Conservation (phyloP, 2,329 filamentous ascomycete species). For the Pyricularia grisea region DNA sequence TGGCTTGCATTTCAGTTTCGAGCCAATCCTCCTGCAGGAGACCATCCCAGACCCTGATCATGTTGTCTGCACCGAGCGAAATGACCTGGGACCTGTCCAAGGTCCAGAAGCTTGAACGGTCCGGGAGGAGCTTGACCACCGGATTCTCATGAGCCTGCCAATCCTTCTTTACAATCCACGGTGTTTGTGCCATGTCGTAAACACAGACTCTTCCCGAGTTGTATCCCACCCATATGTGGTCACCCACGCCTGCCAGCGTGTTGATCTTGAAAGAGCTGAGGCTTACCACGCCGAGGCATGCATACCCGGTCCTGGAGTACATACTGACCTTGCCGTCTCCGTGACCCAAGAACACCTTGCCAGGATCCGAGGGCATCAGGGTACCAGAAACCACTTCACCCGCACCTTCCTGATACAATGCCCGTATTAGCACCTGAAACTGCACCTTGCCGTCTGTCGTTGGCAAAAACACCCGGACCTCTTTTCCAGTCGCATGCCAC, state of each 20-base stretch:
- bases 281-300: conserved; percentile 71
- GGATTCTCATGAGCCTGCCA: conserved; percentile 87
- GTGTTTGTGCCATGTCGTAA: conserved; percentile 74
- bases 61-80: conserved; percentile 79
- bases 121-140: conserved; percentile 66
- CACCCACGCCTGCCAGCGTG: conserved; percentile 69
- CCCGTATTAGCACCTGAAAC: conserved; percentile 66
- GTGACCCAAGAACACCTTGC: conserved; percentile 83
- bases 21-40: conserved; percentile 90
- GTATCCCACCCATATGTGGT: conserved; percentile 85
- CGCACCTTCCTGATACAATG: conserved; percentile 60
- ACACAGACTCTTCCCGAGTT: conserved; percentile 91
- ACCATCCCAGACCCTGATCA: conserved; percentile 82
- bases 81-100: conserved; percentile 77
- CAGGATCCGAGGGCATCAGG: conserved; percentile 62
- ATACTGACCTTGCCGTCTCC: conserved; percentile 89
- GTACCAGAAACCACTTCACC: conserved; percentile 85
- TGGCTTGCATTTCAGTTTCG: conserved; percentile 78
- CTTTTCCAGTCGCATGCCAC: conserved; percentile 83
- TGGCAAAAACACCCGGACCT: conserved; percentile 76
- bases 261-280: conserved; percentile 95
- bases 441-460: conserved; percentile 56
- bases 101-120: conserved; percentile 76
- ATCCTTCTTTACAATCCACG: conserved; percentile 88
- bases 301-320: conserved; percentile 71